phyloP scores from a whole-genome alignment of 805 yeast species.

The Metschnikowia lunata region DNA sequence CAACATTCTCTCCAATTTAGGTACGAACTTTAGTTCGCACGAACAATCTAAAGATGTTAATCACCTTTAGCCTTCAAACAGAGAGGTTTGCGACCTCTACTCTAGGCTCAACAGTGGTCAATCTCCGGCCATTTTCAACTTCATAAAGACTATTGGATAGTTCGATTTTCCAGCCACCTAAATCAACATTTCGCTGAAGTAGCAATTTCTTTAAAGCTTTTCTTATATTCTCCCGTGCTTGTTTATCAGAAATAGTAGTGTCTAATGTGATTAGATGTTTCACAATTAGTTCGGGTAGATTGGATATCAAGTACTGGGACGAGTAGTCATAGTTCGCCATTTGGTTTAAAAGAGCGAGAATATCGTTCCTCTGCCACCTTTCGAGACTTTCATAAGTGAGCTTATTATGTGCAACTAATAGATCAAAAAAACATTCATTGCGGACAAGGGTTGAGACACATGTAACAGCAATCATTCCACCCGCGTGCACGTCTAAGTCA shows the following conservation, averaged over 20 bases:
- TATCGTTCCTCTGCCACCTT: neutral
- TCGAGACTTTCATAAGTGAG: neutral
- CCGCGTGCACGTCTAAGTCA: neutral
- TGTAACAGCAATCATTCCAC: neutral
- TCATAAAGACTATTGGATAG: slow-evolving; percentile 1
- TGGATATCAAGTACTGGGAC: slow-evolving; percentile 2
- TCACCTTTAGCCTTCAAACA: too few species aligned
- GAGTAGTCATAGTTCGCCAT: slow-evolving; percentile 5
- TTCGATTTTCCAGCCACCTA: slow-evolving; percentile 9
- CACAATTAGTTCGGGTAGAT: slow-evolving; percentile 3
- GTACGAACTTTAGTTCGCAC: too few species aligned
- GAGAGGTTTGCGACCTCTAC: slow-evolving; percentile 1
- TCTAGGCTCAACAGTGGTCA: slow-evolving; percentile 3
- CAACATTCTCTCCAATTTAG: too few species aligned
- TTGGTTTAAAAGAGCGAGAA: neutral
- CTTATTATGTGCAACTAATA: neutral
- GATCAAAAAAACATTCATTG: slow-evolving; percentile 6
- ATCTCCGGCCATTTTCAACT: slow-evolving; percentile 6
- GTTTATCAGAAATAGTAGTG: neutral
- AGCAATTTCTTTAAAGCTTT: slow-evolving; percentile 4
- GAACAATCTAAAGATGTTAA: too few species aligned
- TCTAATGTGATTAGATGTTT: slow-evolving; percentile 1
- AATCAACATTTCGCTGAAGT: slow-evolving; percentile 1
- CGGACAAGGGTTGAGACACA: neutral
- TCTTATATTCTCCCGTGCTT: slow-evolving; percentile 2